A percentile compares a stretch with the other conserved stretches of the same genome.
phyloP scores from a whole-genome alignment of 2,329 filamentous ascomycete genomes.

The Beauveria rudraprayagi region DNA sequence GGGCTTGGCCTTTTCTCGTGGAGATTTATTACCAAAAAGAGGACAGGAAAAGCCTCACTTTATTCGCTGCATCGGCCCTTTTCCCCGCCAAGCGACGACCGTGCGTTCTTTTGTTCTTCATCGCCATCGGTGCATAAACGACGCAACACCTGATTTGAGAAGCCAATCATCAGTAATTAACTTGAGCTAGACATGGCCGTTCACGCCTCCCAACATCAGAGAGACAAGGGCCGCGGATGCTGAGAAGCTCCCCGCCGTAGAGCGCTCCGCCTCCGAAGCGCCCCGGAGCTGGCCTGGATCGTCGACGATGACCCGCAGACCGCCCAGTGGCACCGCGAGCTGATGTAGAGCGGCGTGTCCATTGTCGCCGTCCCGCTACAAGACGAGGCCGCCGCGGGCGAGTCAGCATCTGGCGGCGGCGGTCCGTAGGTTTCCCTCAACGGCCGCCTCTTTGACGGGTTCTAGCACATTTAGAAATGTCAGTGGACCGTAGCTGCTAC shows the following conservation, averaged over 20 bases:
- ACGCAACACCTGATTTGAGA: background rate
- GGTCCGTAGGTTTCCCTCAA: slow-evolving; percentile 13
- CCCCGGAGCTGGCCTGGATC: slow-evolving; percentile 12
- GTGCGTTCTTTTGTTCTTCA: background rate
- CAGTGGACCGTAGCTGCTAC: slow-evolving; percentile 7
- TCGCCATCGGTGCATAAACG: background rate
- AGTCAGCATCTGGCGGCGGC: background rate
- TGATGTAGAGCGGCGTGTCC: slow-evolving; percentile 9
- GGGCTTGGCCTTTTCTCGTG: background rate
- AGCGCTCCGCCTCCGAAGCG: slow-evolving; percentile 11
- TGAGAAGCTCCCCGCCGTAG: slow-evolving; percentile 9
- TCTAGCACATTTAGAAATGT: slow-evolving; percentile 14
- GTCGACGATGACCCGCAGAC: slow-evolving; percentile 12
- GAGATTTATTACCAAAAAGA: background rate
- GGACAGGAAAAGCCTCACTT: background rate
- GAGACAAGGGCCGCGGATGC: slow-evolving; percentile 5
- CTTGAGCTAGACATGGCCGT: background rate
- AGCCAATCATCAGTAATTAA: background rate
- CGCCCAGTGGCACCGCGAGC: slow-evolving; percentile 8
- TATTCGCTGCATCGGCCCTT: slow-evolving; percentile 1
- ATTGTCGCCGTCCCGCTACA: slow-evolving; percentile 8
- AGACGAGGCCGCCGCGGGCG: background rate
- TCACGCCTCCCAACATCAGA: slow-evolving; percentile 4
- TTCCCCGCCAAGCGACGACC: slow-evolving; percentile 8
- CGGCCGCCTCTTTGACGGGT: slow-evolving; percentile 4